These are phyloP conservation scores for Straminergon stramineum DNA, from an alignment of 225 moss, liverwort and hornwort genomes.

Conservation along the genomic window DNA sequence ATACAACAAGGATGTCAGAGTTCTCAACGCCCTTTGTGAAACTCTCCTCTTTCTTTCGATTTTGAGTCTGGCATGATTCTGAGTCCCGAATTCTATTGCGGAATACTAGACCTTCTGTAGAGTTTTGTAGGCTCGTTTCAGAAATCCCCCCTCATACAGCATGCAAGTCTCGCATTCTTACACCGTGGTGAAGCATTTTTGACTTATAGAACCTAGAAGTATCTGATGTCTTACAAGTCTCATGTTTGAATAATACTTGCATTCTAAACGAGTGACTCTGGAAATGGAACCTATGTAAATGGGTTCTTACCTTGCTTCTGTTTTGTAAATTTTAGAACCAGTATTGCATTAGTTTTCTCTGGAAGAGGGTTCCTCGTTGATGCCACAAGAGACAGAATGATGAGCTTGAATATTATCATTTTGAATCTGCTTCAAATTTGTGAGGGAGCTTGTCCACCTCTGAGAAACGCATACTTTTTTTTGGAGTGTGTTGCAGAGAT, in stretches of 20 bases:
- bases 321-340: not conserved
- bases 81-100: not conserved
- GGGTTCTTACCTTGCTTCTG: not conserved
- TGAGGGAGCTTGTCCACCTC: not conserved
- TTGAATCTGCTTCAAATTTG: not conserved
- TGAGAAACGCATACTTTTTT: not conserved
- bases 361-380: not conserved
- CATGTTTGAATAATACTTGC: not conserved
- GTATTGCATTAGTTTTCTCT: not conserved
- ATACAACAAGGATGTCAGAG: not conserved
- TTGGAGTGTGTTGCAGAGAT: conserved; percentile 24
- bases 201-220: not conserved
- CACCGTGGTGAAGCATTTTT: not conserved
- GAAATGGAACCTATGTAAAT: not conserved
- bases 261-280: not conserved
- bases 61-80: not conserved
- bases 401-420: not conserved
- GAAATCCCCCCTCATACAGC: not conserved
- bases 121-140: not conserved
- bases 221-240: not conserved
- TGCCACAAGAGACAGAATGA: not conserved
- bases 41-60: not conserved
- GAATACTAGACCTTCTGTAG: not conserved
- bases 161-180: not conserved
- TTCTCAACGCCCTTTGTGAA: not conserved